Evolutionary conservation across 495 filamentous ascomycete species (phyloP).

Genomic region (Podospora tetraspora): DNA sequence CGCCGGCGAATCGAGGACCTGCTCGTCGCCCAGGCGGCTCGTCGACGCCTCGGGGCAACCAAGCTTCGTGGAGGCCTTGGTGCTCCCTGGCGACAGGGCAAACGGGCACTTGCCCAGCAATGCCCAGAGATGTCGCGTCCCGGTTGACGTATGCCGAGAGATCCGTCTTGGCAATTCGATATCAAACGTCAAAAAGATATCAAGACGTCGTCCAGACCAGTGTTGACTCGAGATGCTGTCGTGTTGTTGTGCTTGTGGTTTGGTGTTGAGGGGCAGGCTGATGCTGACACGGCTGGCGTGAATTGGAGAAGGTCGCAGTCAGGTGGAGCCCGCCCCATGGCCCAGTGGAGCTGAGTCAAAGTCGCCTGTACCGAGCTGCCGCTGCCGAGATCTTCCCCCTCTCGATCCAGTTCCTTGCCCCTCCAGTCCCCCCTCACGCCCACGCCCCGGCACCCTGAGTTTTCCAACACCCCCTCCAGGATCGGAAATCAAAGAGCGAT

Average conservation of each 20-base stretch:
- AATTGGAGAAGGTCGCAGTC: not conserved
- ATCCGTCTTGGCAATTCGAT: slow-evolving; percentile 4
- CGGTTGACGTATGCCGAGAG: slow-evolving; percentile 18
- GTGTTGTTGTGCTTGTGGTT: not conserved
- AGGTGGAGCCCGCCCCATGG: not conserved
- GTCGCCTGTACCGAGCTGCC: not conserved
- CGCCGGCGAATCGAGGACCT: no score
- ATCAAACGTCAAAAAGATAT: slow-evolving; percentile 1
- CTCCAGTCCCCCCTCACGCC: no score
- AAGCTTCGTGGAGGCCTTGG: slow-evolving; percentile 24
- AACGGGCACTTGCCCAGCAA: slow-evolving; percentile 2
- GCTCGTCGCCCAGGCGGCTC: slow-evolving; percentile 8
- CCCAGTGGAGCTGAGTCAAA: not conserved
- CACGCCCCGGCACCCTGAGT: not conserved
- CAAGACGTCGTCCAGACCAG: not conserved
- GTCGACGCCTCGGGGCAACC: slow-evolving; percentile 10
- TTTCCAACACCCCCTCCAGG: not conserved
- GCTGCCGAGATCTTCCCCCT: not conserved
- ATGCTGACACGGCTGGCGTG: not conserved
- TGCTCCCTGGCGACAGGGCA: slow-evolving; percentile 13
- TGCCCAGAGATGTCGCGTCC: slow-evolving; percentile 19
- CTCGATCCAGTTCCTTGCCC: not conserved
- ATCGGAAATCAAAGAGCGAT: not conserved
- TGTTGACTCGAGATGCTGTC: not conserved
- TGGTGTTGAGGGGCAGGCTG: not conserved